Conservation (phyloP, 2,329 filamentous ascomycete species). For the Chaetomium olivaceum region DNA sequence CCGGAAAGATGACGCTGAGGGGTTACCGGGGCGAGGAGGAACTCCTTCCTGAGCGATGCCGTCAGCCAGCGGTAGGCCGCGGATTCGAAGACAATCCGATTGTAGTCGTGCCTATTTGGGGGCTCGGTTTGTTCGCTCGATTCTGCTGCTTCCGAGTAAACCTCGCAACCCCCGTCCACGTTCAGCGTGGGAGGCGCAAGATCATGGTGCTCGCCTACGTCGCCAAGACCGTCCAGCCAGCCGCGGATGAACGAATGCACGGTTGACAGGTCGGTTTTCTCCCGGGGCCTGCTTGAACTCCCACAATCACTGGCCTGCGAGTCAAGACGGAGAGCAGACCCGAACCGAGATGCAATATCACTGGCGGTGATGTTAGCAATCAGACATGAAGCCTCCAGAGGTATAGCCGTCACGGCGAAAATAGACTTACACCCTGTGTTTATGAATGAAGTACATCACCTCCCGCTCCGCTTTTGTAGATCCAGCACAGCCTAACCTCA, state of each 20-base stretch:
- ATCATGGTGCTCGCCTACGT: neutral
- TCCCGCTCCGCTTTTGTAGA: neutral
- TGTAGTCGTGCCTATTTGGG: neutral
- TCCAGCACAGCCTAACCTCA: neutral
- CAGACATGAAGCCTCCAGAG: neutral
- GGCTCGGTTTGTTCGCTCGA: neutral
- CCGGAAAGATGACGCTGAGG: neutral
- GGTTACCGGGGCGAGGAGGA: neutral
- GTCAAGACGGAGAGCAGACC: neutral
- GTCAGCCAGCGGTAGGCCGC: neutral
- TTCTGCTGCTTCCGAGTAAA: neutral
- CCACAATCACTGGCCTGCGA: neutral
- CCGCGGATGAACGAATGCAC: neutral
- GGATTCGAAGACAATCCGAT: neutral
- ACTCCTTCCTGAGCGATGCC: neutral
- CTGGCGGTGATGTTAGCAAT: neutral
- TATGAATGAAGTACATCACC: slow-evolving; percentile 1
- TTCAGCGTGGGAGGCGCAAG: neutral
- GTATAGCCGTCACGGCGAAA: neutral
- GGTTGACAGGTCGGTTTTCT: neutral
- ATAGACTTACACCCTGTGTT: neutral
- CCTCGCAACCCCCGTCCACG: neutral
- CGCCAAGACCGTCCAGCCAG: neutral
- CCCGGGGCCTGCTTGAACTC: neutral
- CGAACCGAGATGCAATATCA: neutral